Base-by-base conservation (phyloP, 805 yeast genomes). In the Ogataea philodendri region DNA sequence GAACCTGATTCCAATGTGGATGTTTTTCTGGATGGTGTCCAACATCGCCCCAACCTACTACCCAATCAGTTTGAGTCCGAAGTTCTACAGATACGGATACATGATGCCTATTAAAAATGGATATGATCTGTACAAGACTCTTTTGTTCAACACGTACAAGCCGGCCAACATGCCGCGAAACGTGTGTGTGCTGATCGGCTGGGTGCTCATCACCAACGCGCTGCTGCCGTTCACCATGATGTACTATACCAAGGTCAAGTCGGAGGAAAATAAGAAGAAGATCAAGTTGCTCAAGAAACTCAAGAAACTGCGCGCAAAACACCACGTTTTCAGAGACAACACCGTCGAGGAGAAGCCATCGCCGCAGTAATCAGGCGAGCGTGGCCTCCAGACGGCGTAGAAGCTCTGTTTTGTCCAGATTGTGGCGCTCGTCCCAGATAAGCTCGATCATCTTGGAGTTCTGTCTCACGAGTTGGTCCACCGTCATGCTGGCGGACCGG, bases 401-500 rank as follows among this genome's bases (percentile, higher is more conserved):
- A 5, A 76, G 62, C 2, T 36, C 42, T 1, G 60, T 48, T 45
- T 71, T 74, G 46, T 74, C 71, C 62, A 73, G 60, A 3, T 62
- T 59, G 27, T 64, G 54, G 32, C 93, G 68, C 45, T 76, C 76
- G 7, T 66, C 60, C 95, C 95, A 90, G 5, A 84, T 69, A 10
- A 79, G 64, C 30, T 82, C 88, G 65, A 84, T 76, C 31, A 88
- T 51, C 28, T 69, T 67, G 3, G 96, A 79, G 63, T 80, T 81
- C 16, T 82, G 49, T 31, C 72, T 73, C 54, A 84, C 89, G 13
- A 78, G 58, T 29, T 65, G 52, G 31, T 81, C 88, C 7, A 81
- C 65, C 1, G 71, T 59, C 32, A 59, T 59, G 9, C 51, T 60
- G 9, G 50, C 58, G 1, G 83, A 67, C 11, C 45, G 49, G 3